phyloP scores from a whole-genome alignment of 257 asterid genomes.

The Cordia subcordata region DNA sequence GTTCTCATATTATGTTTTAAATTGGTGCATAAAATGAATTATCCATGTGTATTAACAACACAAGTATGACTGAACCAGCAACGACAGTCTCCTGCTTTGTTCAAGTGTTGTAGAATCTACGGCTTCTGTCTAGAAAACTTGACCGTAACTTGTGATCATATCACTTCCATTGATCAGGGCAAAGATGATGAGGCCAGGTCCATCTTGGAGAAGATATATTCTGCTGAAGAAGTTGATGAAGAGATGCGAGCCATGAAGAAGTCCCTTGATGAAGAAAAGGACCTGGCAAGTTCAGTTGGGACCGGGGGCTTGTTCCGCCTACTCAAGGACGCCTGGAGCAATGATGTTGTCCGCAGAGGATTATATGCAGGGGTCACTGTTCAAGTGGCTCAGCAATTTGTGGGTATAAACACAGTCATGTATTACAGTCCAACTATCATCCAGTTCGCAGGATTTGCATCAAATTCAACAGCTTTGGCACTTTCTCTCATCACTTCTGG shows the following conservation, averaged over 20 bases:
- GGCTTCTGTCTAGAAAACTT: background rate
- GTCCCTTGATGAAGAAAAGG: conserved; percentile 23
- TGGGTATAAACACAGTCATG: conserved; percentile 67
- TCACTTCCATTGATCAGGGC: conserved; percentile 18
- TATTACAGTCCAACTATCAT: conserved; percentile 59
- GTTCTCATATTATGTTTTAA: background rate
- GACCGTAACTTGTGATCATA: background rate
- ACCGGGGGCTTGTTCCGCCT: conserved; percentile 23
- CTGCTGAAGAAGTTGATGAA: conserved; percentile 30
- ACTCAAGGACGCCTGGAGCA: conserved; percentile 36
- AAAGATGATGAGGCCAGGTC: conserved; percentile 27
- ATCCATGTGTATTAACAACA: background rate
- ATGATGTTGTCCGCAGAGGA: conserved; percentile 42
- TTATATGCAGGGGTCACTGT: conserved; percentile 48
- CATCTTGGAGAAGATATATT: conserved; percentile 36
- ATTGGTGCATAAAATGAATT: background rate
- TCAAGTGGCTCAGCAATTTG: conserved; percentile 67
- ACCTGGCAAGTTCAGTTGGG: conserved; percentile 15
- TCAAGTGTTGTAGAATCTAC: too few relatives aligned
- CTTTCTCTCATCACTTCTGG: conserved; percentile 61
- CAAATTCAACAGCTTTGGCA: conserved; percentile 52
- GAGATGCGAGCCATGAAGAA: conserved; percentile 28
- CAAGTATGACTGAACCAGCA: too few relatives aligned
- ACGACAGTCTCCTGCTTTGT: too few relatives aligned
- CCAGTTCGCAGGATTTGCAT: conserved; percentile 64